A percentile compares a stretch with the other conserved stretches of the same genome.
phyloP scores from a whole-genome alignment of 164 flowering plant species.

The Stephania japonica region DNA sequence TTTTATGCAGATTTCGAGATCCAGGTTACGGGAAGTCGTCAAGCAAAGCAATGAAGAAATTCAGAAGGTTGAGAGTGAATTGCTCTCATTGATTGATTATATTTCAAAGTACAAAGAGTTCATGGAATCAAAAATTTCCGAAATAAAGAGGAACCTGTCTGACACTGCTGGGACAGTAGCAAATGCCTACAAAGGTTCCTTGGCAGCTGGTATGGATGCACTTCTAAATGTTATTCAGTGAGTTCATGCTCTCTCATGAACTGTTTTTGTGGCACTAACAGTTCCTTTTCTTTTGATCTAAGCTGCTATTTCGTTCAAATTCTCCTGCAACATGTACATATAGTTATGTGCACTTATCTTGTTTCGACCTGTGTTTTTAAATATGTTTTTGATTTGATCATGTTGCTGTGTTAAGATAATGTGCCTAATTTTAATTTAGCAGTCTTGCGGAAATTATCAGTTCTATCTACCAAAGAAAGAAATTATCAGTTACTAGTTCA shows the following conservation, averaged over 20 bases:
- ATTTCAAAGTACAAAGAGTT: slow-evolving; percentile 65
- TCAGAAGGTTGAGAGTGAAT: slow-evolving; percentile 51
- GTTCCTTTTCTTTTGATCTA: too few relatives aligned
- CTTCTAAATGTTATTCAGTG: slow-evolving; percentile 9
- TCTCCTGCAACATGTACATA: too few relatives aligned
- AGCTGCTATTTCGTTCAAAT: too few relatives aligned
- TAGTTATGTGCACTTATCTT: too few relatives aligned
- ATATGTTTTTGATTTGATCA: too few relatives aligned
- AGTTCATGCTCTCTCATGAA: not conserved
- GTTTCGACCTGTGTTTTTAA: too few relatives aligned
- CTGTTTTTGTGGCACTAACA: too few relatives aligned
- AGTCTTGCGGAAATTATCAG: too few relatives aligned
- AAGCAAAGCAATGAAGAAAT: slow-evolving; percentile 51
- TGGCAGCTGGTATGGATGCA: slow-evolving; percentile 20
- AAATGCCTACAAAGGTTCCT: slow-evolving; percentile 37
- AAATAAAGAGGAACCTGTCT: slow-evolving; percentile 40
- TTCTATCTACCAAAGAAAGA: too few relatives aligned
- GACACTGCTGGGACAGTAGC: slow-evolving; percentile 44
- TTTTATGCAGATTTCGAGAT: slow-evolving; percentile 37
- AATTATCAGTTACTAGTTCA: too few relatives aligned
- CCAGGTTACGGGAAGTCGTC: slow-evolving; percentile 43
- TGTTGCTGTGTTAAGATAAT: too few relatives aligned
- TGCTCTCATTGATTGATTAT: slow-evolving; percentile 52
- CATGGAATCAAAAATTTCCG: slow-evolving; percentile 39
- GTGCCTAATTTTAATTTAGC: too few relatives aligned